These are phyloP conservation scores for Apiospora koreana DNA, from an alignment of 2,329 filamentous ascomycete genomes.

Conservation along the genomic window DNA sequence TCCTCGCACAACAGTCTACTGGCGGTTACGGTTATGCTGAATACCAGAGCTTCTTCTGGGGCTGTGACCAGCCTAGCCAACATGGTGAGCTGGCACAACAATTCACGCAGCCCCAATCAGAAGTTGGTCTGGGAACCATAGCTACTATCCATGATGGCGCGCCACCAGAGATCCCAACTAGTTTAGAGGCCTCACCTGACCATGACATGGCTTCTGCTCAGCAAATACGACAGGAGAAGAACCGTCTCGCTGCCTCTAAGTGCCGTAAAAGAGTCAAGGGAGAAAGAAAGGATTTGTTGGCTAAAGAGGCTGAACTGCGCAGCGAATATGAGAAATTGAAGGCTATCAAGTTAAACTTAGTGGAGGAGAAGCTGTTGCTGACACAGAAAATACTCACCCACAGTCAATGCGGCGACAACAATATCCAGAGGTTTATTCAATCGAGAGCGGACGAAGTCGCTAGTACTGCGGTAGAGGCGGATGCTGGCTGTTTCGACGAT, in stretches of 20 bases:
- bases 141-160: not conserved
- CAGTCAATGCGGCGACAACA: not conserved
- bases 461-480: not conserved
- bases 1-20: not conserved
- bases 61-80: not conserved
- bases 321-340: not conserved
- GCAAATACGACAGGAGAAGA: not conserved
- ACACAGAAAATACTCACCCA: not conserved
- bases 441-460: not conserved
- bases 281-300: not conserved
- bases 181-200: not conserved
- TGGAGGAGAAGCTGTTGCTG: not conserved
- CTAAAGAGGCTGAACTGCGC: not conserved
- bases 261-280: not conserved
- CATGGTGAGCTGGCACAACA: not conserved
- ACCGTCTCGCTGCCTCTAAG: not conserved
- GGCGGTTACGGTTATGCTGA: not conserved
- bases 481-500: not conserved
- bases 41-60: not conserved
- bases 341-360: not conserved
- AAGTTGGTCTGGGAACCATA: not conserved
- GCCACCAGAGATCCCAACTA: not conserved
- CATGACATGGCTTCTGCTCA: not conserved
- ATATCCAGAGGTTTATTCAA: not conserved
- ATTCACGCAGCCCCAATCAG: not conserved